A percentile compares a stretch with the other conserved stretches of the same genome.
These are phyloP conservation scores for Aspergillus sp. DNA, from an alignment of 2,329 filamentous ascomycete genomes.

Conservation along the genomic window DNA sequence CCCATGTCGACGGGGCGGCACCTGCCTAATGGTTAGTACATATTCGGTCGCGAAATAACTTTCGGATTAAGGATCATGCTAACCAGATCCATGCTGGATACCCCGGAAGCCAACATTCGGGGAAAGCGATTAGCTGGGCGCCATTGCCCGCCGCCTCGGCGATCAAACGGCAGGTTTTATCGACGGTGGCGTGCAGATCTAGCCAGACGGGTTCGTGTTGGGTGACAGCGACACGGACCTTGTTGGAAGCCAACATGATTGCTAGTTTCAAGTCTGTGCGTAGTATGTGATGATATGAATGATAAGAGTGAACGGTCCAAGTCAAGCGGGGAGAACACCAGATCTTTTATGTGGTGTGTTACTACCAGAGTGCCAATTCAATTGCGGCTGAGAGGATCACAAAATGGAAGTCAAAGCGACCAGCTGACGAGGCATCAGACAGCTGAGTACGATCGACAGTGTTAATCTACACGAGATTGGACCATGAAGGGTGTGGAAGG, in stretches of 20 bases:
- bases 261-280: background rate
- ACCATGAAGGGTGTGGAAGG: no score
- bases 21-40: background rate
- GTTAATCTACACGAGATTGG: no score
- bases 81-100: conserved; percentile 9
- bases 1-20: background rate
- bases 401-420: no score
- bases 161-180: conserved; percentile 52
- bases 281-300: background rate
- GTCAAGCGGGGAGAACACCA: no score
- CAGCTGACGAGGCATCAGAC: no score
- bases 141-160: conserved; percentile 50
- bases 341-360: no score
- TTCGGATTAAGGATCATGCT: background rate
- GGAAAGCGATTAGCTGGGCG: conserved; percentile 53
- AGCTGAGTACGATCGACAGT: no score
- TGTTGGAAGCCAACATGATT: background rate
- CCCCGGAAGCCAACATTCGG: conserved; percentile 46
- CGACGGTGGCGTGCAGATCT: conserved; percentile 49
- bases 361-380: no score
- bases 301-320: no score
- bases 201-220: conserved; percentile 50
- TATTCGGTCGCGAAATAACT: no score
- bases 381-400: no score
- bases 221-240: conserved; percentile 44